Evolutionary conservation across 768 basidiomycete genomes (phyloP).

Genomic region (Termitomyces heimii): DNA sequence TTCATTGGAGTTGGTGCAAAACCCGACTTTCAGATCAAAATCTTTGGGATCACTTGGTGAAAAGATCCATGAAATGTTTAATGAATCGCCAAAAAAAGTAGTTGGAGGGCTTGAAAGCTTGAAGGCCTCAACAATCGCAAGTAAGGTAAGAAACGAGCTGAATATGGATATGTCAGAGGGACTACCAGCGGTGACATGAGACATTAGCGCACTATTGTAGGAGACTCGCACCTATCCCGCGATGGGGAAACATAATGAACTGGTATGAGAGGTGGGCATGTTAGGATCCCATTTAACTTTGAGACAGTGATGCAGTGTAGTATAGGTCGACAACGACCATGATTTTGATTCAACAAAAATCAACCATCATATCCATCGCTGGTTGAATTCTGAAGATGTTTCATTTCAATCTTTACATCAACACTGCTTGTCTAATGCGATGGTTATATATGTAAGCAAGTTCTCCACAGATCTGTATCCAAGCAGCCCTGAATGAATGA

Average conservation of each 20-base stretch:
- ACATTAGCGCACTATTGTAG: background rate
- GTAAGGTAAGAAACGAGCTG: background rate
- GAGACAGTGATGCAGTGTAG: background rate
- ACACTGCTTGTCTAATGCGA: too few species aligned
- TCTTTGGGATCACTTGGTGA: background rate
- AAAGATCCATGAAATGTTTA: background rate
- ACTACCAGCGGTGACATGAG: background rate
- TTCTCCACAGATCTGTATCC: too few species aligned
- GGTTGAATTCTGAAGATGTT: too few species aligned
- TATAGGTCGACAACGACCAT: background rate
- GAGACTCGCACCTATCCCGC: background rate
- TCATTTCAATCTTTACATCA: too few species aligned
- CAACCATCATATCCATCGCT: background rate
- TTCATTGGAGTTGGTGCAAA: background rate
- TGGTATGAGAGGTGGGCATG: background rate
- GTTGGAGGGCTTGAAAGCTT: background rate
- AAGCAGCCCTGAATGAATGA: too few species aligned
- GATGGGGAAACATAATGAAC: background rate
- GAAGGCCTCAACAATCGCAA: background rate
- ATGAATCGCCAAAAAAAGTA: background rate
- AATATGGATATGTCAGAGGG: background rate
- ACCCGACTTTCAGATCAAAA: background rate
- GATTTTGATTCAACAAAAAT: background rate
- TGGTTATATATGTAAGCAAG: too few species aligned
- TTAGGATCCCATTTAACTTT: background rate